Base-by-base conservation (phyloP, 192 early-diverging fungal genomes). In the Linnemannia schmuckeri region DNA sequence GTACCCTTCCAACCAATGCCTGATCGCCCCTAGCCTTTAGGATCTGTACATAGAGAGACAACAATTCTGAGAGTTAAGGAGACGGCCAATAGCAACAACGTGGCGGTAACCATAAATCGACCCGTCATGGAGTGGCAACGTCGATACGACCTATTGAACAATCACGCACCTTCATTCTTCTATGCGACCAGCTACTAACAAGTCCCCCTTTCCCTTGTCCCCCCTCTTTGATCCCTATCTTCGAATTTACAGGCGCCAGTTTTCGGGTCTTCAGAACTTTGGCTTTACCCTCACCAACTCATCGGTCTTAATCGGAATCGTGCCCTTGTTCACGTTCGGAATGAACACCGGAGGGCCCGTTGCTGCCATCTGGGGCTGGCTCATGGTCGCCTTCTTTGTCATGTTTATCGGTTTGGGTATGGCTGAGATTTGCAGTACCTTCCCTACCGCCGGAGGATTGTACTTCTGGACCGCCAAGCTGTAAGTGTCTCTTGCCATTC, bases 351-450 rank as follows among this genome's bases (percentile, higher is more conserved):
- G 88, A 54, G 91, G 91, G 24, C 82, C 91, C n/a, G 57, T 91
- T 35, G 78, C 72, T 49, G 82, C 88, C 8, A 89, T 89, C 41
- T 91, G 89, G 89, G 91, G 91, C 7, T 91, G 91, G 91, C 33
- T 91, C 69, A 46, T 91, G 22, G 88, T 88, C 8, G 81, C 83
- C 13, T 41, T 84, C 78, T 87, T 91, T 63, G 88, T 89, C 27
- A 91, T 89, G 61, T 55, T 88, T 13, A 85, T 90, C 37, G 87
- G 88, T 47, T 73, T 88, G 22, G 87, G 87, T 7, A 73, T 92
- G 70, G 91, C 90, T 46, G 88, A 92, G 78, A 92, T 92, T 80
- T 90, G 89, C 76, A 74, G 69, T 42, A 88, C 90, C 52, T 91
- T 79, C 40, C 89, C 90, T 52, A 90, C 90, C 12, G 85, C 89